Percentiles rank a stretch among this genome's conserved stretches.
phyloP scores from a whole-genome alignment of 2,329 filamentous ascomycete genomes.

The Aspergillus aculeatus region DNA sequence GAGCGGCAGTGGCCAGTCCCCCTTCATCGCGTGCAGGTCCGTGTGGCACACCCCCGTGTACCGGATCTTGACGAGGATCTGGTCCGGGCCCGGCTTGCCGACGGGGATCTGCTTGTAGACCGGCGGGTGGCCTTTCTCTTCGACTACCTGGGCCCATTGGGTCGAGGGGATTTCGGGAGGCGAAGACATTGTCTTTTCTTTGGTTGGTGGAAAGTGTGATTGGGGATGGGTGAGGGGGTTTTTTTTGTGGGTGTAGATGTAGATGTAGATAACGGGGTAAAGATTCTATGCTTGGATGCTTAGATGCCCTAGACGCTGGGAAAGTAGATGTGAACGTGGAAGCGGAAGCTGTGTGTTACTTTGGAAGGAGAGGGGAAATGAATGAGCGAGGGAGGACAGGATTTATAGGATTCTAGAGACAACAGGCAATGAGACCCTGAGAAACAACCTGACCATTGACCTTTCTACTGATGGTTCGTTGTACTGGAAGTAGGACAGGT shows the following conservation, averaged over 20 bases:
- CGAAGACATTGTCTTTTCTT: background rate
- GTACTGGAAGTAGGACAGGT: background rate
- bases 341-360: background rate
- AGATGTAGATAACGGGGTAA: background rate
- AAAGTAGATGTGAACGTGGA: background rate
- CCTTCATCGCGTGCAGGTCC: constrained; percentile 76
- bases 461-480: too few species aligned
- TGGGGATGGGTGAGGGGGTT: background rate
- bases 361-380: background rate
- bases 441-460: background rate
- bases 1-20: constrained; percentile 81
- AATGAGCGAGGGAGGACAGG: background rate
- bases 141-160: constrained; percentile 90
- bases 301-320: background rate
- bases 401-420: background rate
- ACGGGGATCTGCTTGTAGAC: constrained; percentile 66
- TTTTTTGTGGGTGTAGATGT: background rate
- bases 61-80: constrained; percentile 89
- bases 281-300: background rate
- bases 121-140: constrained; percentile 72
- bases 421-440: background rate
- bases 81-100: constrained; percentile 75
- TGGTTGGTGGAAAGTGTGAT: background rate
- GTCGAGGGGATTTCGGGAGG: constrained; percentile 64
- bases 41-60: constrained; percentile 91